These are phyloP conservation scores for Moesziomyces parantarcticus DNA, from an alignment of 1,284 basidiomycete genomes.

Conservation along the genomic window DNA sequence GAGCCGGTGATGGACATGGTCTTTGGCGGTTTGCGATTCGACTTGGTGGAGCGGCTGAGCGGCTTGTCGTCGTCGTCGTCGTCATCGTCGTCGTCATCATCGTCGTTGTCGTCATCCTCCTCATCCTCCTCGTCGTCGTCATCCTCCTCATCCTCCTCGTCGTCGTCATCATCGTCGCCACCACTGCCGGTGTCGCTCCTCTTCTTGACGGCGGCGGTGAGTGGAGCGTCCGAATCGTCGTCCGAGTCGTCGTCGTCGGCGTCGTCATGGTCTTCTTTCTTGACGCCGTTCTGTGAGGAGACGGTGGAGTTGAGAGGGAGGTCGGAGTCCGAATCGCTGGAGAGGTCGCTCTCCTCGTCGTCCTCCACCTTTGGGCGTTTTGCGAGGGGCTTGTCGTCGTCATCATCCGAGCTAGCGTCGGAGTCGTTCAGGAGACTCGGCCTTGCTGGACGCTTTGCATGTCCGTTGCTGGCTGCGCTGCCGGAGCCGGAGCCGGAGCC, in stretches of 20 bases:
- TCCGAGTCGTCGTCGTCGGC: constrained; percentile 32
- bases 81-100: constrained; percentile 50
- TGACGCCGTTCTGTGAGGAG: constrained; percentile 40
- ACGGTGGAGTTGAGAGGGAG: constrained; percentile 42
- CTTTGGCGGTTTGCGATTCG: constrained; percentile 38
- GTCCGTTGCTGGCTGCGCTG: constrained; percentile 23
- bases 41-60: constrained; percentile 38
- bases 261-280: constrained; percentile 25
- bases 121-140: constrained; percentile 41
- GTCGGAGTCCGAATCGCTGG: constrained; percentile 45
- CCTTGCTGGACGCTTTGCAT: constrained; percentile 31
- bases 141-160: constrained; percentile 45
- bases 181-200: constrained; percentile 21
- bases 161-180: constrained; percentile 32
- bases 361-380: constrained; percentile 22
- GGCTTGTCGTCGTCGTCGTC: constrained; percentile 72
- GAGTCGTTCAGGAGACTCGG: constrained; percentile 27
- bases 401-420: constrained; percentile 40
- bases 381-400: constrained; percentile 50
- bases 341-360: constrained; percentile 18
- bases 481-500: constrained; percentile 2
- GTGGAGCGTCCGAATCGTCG: constrained; percentile 53
- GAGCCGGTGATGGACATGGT: constrained; percentile 51
- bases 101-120: constrained; percentile 45
- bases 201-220: constrained; percentile 44